A percentile compares a stretch with the other conserved stretches of the same genome.
phyloP scores from a whole-genome alignment of 352 stramenopile species.

The Phytophthora cactorum region DNA sequence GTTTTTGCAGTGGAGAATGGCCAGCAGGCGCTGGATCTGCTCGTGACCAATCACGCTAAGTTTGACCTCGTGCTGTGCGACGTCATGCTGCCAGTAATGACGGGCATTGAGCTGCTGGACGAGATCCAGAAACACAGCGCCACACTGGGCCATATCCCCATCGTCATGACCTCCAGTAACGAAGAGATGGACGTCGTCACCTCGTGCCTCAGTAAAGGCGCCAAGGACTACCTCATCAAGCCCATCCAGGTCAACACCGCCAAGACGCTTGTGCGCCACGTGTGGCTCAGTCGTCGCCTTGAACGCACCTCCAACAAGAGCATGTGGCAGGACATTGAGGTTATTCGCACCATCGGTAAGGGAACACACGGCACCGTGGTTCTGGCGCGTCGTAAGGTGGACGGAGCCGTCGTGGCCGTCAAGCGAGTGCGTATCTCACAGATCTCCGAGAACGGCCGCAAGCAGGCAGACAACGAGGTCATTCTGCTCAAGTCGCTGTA shows the following conservation, averaged over 20 bases:
- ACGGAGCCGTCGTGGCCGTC: conserved; percentile 83
- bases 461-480: conserved; percentile 90
- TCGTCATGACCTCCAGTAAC: conserved; percentile 92
- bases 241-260: conserved; percentile 90
- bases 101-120: conserved; percentile 87
- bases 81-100: conserved; percentile 91
- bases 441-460: conserved; percentile 85
- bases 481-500: conserved; percentile 90
- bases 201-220: conserved; percentile 87
- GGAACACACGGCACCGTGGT: conserved; percentile 88
- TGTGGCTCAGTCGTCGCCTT: conserved; percentile 81
- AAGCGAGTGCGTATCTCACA: conserved; percentile 84
- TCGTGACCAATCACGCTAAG: conserved; percentile 73
- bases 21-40: conserved; percentile 71
- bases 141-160: conserved; percentile 81
- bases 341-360: conserved; percentile 88
- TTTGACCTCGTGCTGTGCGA: conserved; percentile 91
- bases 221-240: conserved; percentile 93
- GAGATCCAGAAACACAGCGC: conserved; percentile 75
- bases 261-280: conserved; percentile 90
- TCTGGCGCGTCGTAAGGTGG: conserved; percentile 73
- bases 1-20: conserved; percentile 89
- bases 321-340: conserved; percentile 87
- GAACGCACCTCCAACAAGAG: conserved; percentile 70
- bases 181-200: conserved; percentile 92